Evolutionary conservation across 2,329 filamentous ascomycete genomes (phyloP).

Genomic region (Apiospora arundinis): DNA sequence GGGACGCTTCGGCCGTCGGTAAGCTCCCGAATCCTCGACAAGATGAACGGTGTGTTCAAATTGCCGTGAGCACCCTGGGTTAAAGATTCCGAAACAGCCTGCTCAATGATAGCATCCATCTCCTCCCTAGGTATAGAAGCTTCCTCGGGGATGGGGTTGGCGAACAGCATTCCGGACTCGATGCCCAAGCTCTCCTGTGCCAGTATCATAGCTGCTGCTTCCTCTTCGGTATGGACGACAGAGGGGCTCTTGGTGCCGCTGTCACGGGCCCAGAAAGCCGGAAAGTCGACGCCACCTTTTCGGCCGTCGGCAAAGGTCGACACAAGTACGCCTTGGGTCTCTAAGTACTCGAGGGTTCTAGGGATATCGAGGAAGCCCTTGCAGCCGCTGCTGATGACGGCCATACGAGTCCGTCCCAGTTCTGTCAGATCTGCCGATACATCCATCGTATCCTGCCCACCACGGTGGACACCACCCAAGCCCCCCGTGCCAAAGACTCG

Average conservation of each 20-base stretch:
- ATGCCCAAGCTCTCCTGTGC: conserved; percentile 77
- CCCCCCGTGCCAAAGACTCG: conserved; percentile 94
- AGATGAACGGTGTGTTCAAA: conserved; percentile 84
- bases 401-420: conserved; percentile 85
- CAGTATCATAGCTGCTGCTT: conserved; percentile 88
- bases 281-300: conserved; percentile 77
- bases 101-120: conserved; percentile 73
- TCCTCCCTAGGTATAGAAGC: conserved; percentile 72
- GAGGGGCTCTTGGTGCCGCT: conserved; percentile 83
- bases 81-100: conserved; percentile 69
- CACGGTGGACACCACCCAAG: conserved; percentile 91
- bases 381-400: conserved; percentile 88
- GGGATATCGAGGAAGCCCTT: conserved; percentile 96
- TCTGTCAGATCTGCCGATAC: conserved; percentile 95
- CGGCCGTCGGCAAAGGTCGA: conserved; percentile 89
- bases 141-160: conserved; percentile 82
- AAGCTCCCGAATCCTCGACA: conserved; percentile 79
- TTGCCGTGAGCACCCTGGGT: conserved; percentile 72
- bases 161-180: conserved; percentile 82
- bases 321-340: conserved; percentile 78
- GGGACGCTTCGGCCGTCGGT: conserved; percentile 73
- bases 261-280: conserved; percentile 90
- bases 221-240: conserved; percentile 74
- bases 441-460: conserved; percentile 86
- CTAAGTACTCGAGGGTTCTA: conserved; percentile 80